Base-by-base conservation (phyloP, 2,329 filamentous ascomycete genomes). In the Aureobasidium melanogenum region DNA sequence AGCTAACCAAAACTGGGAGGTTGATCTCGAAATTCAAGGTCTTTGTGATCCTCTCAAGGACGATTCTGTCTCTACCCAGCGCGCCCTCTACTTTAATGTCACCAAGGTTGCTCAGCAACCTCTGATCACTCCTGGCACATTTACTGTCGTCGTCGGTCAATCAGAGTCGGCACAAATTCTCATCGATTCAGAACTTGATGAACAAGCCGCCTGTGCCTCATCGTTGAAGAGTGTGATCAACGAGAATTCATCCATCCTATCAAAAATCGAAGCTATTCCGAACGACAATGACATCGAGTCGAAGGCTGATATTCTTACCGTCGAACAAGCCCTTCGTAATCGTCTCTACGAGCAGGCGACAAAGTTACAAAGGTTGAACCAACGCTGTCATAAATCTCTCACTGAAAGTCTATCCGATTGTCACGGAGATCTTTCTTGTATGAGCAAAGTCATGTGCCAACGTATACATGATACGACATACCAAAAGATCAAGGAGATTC, bases 1-100 rank as follows among this genome's bases (percentile, higher is more conserved):
- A 19, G 50, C 34, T 12, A 22, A 28, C 17, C 32, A 41, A 36
- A n/a, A 61, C 7, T 59, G 63, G 38, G 36, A 34, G 19, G 52
- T 64, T 28, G 54, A 60, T 26, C 52, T 63, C 46, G 15, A 28
- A 3, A 22, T 64, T 30, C 60, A 64, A 48, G 36, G 34, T 9
- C 41, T 55, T 32, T 61, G 59, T 41, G 43, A 38, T 38, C 24
- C 43, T 7, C 10, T 36, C 38, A 36, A n/a, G 19, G 24, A 39
- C 17, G 15, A 19, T 19, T 22, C 24, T 22, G n/a, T 28, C 44
- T n/a, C 38, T 14, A 12, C 34, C 26, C 44, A 60, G 28, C 44
- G 56, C 15, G 56, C 56, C 15, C 26, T 60, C 15, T 60, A 50
- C 46, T 60, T 60, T n/a, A 60, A 60, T 36, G 14, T 60, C 26